A percentile compares a stretch with the other conserved stretches of the same genome.
Conservation (phyloP, 2,329 filamentous ascomycete genomes). For the Colletotrichum sp. region DNA sequence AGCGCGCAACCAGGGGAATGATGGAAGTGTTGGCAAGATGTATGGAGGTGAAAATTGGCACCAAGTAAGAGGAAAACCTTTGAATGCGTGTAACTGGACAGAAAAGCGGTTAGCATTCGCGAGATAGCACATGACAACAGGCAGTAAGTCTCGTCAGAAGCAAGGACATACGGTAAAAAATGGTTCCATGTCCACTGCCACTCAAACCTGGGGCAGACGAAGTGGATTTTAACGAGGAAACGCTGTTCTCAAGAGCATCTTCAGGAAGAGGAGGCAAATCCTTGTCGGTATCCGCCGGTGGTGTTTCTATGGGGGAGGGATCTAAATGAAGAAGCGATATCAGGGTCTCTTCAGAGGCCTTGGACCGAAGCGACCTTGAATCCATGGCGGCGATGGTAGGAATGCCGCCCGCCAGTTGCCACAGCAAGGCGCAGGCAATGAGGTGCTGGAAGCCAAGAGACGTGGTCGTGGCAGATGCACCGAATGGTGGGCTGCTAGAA, state of each 20-base stretch:
- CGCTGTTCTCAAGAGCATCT: conserved; percentile 36
- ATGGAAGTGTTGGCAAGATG: conserved; percentile 84
- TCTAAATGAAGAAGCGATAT: conserved; percentile 25
- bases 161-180: conserved; percentile 72
- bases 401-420: background rate
- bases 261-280: conserved; percentile 45
- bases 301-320: conserved; percentile 56
- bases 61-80: conserved; percentile 88
- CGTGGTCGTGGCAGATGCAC: background rate
- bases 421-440: background rate
- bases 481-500: background rate
- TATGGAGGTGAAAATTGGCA: conserved; percentile 75
- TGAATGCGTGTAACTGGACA: conserved; percentile 75
- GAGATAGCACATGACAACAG: background rate
- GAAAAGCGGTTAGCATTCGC: background rate
- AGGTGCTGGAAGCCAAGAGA: background rate
- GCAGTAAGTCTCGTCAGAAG: background rate
- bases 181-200: conserved; percentile 66
- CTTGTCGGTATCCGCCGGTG: conserved; percentile 53
- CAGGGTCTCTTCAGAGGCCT: conserved; percentile 23
- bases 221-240: conserved; percentile 43
- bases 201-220: conserved; percentile 62
- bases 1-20: conserved; percentile 76
- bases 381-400: conserved; percentile 8
- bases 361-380: conserved; percentile 14